phyloP scores from a whole-genome alignment of 83 land plant genomes.

The Picea abies region DNA sequence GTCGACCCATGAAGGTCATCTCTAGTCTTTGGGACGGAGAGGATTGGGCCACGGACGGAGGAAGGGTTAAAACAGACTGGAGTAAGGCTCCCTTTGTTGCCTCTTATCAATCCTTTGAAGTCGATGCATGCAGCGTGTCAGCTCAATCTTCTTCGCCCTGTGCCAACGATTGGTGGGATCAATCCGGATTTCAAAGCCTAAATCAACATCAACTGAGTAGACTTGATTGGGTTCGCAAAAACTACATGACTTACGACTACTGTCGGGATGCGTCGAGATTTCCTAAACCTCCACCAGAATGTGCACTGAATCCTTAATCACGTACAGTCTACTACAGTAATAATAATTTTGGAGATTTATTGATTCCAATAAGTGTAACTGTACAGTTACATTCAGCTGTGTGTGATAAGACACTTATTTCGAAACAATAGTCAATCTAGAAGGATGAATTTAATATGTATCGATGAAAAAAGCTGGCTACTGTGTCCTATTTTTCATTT shows the following conservation, averaged over 20 bases:
- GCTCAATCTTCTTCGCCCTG: not conserved
- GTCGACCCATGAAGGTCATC: slow-evolving; percentile 28
- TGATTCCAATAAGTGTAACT: no score
- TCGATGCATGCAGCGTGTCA: slow-evolving; percentile 17
- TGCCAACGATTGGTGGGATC: slow-evolving; percentile 39
- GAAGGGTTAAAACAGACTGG: slow-evolving; percentile 38
- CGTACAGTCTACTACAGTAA: no score
- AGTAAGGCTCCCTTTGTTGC: slow-evolving; percentile 42
- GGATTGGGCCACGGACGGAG: slow-evolving; percentile 60
- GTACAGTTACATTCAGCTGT: no score
- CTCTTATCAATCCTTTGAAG: slow-evolving; percentile 26
- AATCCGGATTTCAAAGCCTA: slow-evolving; percentile 12
- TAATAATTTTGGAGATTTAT: no score
- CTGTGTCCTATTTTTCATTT: no score
- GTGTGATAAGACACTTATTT: no score
- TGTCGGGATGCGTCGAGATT: slow-evolving; percentile 35
- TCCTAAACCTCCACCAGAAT: slow-evolving; percentile 25
- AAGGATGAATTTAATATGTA: no score
- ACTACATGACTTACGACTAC: slow-evolving; percentile 47
- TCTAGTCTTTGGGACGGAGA: slow-evolving; percentile 51
- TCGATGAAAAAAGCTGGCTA: no score
- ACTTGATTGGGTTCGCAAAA: slow-evolving; percentile 22
- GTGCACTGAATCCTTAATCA: slow-evolving; percentile 15
- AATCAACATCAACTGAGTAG: not conserved
- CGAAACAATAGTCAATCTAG: no score